Evolutionary conservation across 2,329 filamentous ascomycete species (phyloP).

Genomic region (Scedosporium dehoogii): DNA sequence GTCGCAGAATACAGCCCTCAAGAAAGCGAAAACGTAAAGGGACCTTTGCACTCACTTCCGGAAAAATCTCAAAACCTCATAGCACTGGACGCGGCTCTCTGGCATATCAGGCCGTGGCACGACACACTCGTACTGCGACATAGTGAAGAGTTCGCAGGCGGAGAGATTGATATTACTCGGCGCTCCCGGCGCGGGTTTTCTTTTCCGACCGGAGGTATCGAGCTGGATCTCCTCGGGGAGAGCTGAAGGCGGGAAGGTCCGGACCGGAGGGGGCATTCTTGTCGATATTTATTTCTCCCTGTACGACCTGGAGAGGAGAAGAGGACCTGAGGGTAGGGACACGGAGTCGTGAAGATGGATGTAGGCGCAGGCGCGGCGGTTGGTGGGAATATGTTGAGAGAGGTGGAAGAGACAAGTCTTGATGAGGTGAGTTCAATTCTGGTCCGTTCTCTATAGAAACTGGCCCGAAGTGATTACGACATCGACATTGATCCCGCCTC

Average conservation of each 20-base stretch:
- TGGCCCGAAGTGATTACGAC: conserved; percentile 5
- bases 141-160: conserved; percentile 44
- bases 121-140: conserved; percentile 52
- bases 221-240: conserved; percentile 40
- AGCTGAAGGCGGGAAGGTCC: conserved; percentile 41
- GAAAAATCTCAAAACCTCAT: conserved; percentile 49
- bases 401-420: conserved; percentile 46
- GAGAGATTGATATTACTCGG: conserved; percentile 36
- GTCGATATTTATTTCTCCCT: background rate
- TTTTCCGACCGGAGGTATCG: conserved; percentile 37
- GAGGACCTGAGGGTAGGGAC: background rate
- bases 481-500: conserved; percentile 7
- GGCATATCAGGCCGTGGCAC: conserved; percentile 36
- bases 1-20: background rate
- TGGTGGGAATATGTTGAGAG: conserved; percentile 40
- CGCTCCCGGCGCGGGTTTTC: conserved; percentile 33
- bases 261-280: conserved; percentile 49
- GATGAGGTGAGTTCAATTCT: conserved; percentile 41
- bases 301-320: background rate
- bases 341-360: conserved; percentile 16
- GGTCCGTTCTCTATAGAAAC: conserved; percentile 7
- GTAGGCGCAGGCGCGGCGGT: conserved; percentile 27
- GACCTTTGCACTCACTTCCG: conserved; percentile 37
- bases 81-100: conserved; percentile 42
- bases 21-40: background rate